Base-by-base conservation (phyloP, 352 stramenopile genomes). In the Globisporangium spinosum region DNA sequence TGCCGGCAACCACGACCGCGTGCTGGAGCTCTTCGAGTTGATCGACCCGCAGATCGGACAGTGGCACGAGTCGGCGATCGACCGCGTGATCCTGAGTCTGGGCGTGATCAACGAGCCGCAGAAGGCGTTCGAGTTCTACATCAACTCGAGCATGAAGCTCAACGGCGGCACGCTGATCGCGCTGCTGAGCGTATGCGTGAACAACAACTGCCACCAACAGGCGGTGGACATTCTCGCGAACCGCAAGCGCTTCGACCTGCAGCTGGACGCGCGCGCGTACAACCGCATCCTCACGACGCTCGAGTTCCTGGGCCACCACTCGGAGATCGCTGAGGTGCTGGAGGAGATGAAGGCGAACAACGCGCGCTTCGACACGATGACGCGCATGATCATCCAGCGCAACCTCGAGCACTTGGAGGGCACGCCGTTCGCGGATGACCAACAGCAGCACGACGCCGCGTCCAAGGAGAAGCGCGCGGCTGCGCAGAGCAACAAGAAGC, bases 71-170 rank as follows among this genome's bases (percentile, higher is more conserved):
- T 80, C 77, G 17, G 79, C 82, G 53, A 83, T 93, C 67, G 80
- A 93, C 67, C 85, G 83, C 22, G 78, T 91, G 27, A 89, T 93
- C 57, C 58, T 89, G 45, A 83, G 72, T 22, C 80, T 93, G 64
- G 85, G 85, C 4, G 78, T 89, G 17, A 77, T 78, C n/a, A 64
- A 77, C n/a, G 70, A 89, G 65, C 83, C 85, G 27, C 68, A 79
- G 10, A 77, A 83, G 60, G 68, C 85, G 9, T 93, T 93, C 61
- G 82, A 90, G 47, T 91, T 93, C 58, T 93, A 93, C 74, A 79
- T 80, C 53, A 87, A 90, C 67, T 93, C 85, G 49, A 89, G 78
- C 68, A 91, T 91, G 79, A 90, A 89, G 64, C 75, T 93, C 47
- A 89, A 78, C 66, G 78, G 82, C 25, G 78, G 80, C 29, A 93